Percentiles rank a stretch among this genome's conserved stretches.
phyloP scores from a whole-genome alignment of 208 protist species.

The Acanthamoeba culbertsoni region DNA sequence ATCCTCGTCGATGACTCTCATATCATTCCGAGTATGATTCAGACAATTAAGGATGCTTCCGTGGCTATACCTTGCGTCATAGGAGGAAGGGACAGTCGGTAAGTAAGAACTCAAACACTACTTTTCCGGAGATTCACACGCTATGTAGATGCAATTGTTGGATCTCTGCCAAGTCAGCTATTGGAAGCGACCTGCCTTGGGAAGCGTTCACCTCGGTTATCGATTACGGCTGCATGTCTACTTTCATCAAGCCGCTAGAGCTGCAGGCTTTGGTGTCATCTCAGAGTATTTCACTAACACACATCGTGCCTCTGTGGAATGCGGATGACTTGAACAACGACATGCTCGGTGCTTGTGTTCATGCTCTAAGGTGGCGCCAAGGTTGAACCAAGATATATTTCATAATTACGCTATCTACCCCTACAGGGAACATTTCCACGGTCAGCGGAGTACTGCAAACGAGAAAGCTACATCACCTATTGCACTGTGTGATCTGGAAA shows the following conservation, averaged over 20 bases:
- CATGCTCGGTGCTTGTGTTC: not conserved
- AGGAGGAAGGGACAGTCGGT: not conserved
- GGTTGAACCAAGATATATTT: not conserved
- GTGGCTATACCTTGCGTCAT: not conserved
- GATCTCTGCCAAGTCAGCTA: not conserved
- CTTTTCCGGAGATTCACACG: not conserved
- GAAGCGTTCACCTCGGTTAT: not conserved
- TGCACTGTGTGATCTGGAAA: not conserved
- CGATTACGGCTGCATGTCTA: not conserved
- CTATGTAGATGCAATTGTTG: not conserved
- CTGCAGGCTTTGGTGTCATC: not conserved
- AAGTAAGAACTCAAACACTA: too few species aligned
- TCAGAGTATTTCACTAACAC: not conserved
- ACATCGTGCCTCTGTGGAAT: not conserved
- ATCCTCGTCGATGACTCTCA: not conserved
- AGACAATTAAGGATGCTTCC: not conserved
- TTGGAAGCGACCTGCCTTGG: not conserved
- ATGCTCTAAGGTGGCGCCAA: not conserved
- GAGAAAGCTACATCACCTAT: not conserved
- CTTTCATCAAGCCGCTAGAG: not conserved
- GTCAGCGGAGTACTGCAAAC: not conserved
- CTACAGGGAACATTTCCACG: not conserved
- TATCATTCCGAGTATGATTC: not conserved
- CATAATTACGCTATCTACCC: not conserved
- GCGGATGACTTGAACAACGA: not conserved